Base-by-base conservation (phyloP, 2,329 filamentous ascomycete genomes). In the Microcyclospora tardicrescens region DNA sequence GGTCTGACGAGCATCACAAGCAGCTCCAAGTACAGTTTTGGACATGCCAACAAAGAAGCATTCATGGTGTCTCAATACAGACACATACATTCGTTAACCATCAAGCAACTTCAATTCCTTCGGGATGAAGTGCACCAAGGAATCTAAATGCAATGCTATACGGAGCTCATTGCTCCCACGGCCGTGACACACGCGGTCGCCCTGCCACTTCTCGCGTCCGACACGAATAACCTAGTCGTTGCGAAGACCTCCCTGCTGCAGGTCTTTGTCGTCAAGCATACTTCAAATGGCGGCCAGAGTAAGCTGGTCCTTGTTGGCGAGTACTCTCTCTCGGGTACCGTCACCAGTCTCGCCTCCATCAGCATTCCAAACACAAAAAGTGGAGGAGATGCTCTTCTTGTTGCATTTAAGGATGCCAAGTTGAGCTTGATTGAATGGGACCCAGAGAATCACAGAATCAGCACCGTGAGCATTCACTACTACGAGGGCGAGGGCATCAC, bases 351-450 rank as follows among this genome's bases (percentile, higher is more conserved):
- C 39, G 83, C 79, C 33, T 77, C 82, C 45, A 73, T 96, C 48
- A 86, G 81, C 60, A 72, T 77, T 1, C 67, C 75, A 37, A 72
- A 75, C 35, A 81, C 82, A 9, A 81, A 79, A 50, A 84, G 82
- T 15, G 84, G 84, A 13, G 87, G 84, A 41, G 84, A 95, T 44
- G 81, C 81, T 34, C 69, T 98, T 39, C 67, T 98, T 39, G 61
- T 96, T 41, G 81, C 85, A 0, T 82, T 89, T 62, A 81, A 82
- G 55, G 86, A 94, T 63, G 91, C 91, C 32, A 94, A 94, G 64
- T 72, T 96, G 56, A 93, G 84, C 61, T 69, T 98, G 60, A 72
- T 94, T 40, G 84, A 95, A 65, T 98, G 91, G 91, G 84, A 96
- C 58, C 78, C 84, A 8, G 77, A 81, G 57, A 77, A 76, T 49